A percentile compares a stretch with the other conserved stretches of the same genome.
Evolutionary conservation across 2,329 filamentous ascomycete species (phyloP).

Genomic region (Cytospora chrysosperma): DNA sequence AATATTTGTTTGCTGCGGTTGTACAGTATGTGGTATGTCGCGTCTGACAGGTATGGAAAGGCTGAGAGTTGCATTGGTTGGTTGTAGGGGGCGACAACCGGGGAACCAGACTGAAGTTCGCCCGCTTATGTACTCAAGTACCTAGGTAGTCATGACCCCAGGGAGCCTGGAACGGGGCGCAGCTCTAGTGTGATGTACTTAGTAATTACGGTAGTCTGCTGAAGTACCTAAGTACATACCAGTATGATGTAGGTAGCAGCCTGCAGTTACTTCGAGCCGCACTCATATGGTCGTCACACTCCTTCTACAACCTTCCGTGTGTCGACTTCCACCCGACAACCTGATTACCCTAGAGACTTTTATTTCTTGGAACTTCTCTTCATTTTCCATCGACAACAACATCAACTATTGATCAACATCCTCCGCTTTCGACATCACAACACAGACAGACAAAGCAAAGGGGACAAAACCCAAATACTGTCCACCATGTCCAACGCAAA

Average conservation of each 20-base stretch:
- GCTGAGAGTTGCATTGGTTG: too few species aligned
- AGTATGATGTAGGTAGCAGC: too few species aligned
- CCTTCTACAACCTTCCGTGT: not conserved
- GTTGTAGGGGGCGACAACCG: too few species aligned
- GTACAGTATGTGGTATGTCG: too few species aligned
- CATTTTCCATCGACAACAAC: not conserved
- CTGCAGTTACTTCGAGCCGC: not conserved
- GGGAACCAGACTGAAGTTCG: too few species aligned
- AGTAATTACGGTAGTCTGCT: too few species aligned
- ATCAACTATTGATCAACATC: too few species aligned
- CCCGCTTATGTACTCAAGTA: not conserved
- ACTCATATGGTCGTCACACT: not conserved
- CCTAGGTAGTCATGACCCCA: not conserved
- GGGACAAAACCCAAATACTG: not conserved
- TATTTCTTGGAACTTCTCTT: not conserved
- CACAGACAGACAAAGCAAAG: not conserved
- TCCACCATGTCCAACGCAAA: conserved; percentile 60
- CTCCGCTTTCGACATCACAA: not conserved
- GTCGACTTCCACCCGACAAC: not conserved
- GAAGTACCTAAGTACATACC: too few species aligned
- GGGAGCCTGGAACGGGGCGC: not conserved
- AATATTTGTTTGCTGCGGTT: too few species aligned
- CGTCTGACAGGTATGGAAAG: too few species aligned
- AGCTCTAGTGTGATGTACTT: not conserved
- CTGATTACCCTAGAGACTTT: not conserved